Conservation (phyloP, 257 asterid genomes). For the Lycium barbarum region DNA sequence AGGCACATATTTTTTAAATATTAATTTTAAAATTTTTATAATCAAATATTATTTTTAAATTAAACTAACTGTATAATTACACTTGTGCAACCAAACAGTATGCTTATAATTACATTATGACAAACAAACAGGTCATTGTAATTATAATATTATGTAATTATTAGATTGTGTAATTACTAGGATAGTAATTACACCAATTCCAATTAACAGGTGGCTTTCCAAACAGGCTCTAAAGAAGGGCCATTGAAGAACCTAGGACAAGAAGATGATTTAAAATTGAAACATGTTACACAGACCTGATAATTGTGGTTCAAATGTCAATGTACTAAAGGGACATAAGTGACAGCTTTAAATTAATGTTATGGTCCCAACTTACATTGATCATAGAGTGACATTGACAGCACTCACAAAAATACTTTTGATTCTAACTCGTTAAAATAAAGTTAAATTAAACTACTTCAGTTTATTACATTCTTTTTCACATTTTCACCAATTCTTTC, state of each 20-base stretch:
- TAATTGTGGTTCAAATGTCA: slow-evolving; percentile 30
- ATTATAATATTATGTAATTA: no score
- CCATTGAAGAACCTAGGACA: slow-evolving; percentile 20
- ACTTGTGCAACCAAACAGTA: no score
- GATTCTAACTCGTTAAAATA: background rate
- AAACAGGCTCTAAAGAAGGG: no score
- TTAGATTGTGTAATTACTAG: no score
- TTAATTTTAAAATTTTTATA: no score
- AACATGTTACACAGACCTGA: slow-evolving; percentile 18
- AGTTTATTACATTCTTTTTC: background rate
- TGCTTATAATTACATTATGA: no score
- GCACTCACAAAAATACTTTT: background rate
- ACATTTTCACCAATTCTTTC: background rate
- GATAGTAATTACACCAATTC: no score
- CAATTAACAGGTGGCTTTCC: no score
- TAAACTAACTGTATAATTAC: no score
- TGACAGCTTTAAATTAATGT: slow-evolving; percentile 26
- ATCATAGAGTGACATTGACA: slow-evolving; percentile 27
- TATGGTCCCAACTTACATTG: slow-evolving; percentile 28
- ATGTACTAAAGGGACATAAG: slow-evolving; percentile 14
- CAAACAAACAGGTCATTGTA: no score
- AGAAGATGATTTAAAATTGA: slow-evolving; percentile 20
- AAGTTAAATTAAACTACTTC: background rate
- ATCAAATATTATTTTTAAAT: no score
- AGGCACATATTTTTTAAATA: no score